phyloP scores from a whole-genome alignment of 768 basidiomycete genomes.

The Piloderma croceum region DNA sequence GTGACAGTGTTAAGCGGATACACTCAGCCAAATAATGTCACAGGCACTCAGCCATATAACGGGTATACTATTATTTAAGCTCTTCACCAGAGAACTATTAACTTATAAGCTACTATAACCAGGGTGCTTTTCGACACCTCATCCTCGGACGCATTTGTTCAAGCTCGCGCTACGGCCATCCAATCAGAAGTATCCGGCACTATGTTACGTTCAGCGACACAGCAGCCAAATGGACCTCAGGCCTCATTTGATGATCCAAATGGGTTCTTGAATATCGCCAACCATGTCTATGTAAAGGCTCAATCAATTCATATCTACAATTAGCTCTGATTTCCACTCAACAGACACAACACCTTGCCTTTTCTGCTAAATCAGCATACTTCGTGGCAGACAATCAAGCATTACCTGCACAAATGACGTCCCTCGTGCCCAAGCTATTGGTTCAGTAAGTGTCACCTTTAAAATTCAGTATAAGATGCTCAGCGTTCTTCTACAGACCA shows the following conservation, averaged over 20 bases:
- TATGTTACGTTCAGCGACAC: constrained; percentile 48
- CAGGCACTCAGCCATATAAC: constrained; percentile 43
- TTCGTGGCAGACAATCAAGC: constrained; percentile 40
- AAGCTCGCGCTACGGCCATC: constrained; percentile 45
- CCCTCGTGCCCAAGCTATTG: constrained; percentile 43
- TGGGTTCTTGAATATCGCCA: constrained; percentile 50
- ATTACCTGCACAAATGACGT: constrained; percentile 34
- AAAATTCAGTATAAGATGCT: constrained; percentile 2
- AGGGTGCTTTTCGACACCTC: constrained; percentile 6
- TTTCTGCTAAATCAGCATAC: constrained; percentile 54
- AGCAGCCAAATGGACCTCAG: constrained; percentile 35
- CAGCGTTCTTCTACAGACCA: constrained; percentile 30
- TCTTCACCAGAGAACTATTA: neutral
- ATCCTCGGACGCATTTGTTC: constrained; percentile 37
- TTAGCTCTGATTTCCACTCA: no score
- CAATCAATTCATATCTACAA: no score
- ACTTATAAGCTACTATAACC: constrained; percentile 1
- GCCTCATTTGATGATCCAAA: constrained; percentile 43
- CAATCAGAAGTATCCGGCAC: constrained; percentile 53
- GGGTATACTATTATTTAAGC: constrained; percentile 35
- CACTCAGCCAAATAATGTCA: constrained; percentile 44
- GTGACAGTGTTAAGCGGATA: constrained; percentile 30
- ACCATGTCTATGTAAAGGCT: constrained; percentile 43
- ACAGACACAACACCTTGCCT: constrained; percentile 54
- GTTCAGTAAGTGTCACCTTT: constrained; percentile 45